Evolutionary conservation across 306 rosid genomes (phyloP), one percentile per base, ranked within the genome.

Genomic region (Cucumis melo): DNA sequence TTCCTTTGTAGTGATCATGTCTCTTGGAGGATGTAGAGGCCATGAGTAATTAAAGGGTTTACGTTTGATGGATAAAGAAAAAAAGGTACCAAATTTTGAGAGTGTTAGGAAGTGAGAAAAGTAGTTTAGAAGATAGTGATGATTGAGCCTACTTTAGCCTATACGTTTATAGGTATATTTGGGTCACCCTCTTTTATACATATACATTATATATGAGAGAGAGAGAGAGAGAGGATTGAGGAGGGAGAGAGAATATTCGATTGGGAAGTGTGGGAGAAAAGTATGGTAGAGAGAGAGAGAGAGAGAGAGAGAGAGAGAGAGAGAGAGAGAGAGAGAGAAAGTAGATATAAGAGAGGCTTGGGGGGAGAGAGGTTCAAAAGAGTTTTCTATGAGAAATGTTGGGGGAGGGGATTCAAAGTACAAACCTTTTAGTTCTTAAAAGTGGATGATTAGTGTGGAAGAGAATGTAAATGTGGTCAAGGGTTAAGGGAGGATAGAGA

Each of bases 1-100:
- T 90, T 24, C 98, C 98, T 0, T 71, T 89, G 83, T 85, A 91
- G 62, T 71, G 36, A 0, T 89, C 89, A 73, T 91, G 92, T 73
- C 83, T 88, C 54, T 86, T 88, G 7, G 86, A 73, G 56, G 91
- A 87, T 39, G 78, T 55, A 0, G 98, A 86, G 16, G 87, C 85
- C 93, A 88, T 90, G 72, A 39, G 19, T 2, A 27, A 17, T 13
- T 20, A 16, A 10, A 67, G 13, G 50, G 42, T 34, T 34, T 36
- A 0, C n/a, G 15, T 5, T 11, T 46, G 5, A 61, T 27, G 5
- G 27, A 34, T 19, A 65, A 17, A 19, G n/a, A 36, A 13, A 11
- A 46, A 51, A 38, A 17, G 72, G 14, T n/a, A 17, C 19, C 10
- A 38, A 17, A 36, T 7, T 7, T 63, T 64, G 41, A 17, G 64